Evolutionary conservation across 306 rosid species (phyloP), one percentile per base, ranked within the genome.

Genomic region (Quercus dentata): DNA sequence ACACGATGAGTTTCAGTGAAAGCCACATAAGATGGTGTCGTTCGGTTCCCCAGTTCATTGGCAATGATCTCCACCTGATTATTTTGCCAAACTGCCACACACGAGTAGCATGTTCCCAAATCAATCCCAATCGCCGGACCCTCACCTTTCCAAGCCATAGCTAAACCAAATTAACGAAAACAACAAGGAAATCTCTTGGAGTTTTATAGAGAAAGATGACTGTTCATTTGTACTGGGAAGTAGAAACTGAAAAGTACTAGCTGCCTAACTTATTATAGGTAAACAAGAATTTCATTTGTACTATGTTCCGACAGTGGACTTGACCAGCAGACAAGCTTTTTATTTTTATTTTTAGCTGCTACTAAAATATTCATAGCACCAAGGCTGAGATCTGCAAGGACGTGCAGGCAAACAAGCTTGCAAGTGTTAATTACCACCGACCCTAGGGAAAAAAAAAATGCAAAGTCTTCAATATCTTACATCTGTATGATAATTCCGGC

Each of bases 71-170:
- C 91, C 21, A 85, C 91, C 25, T 86, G 84, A 69, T 88, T 87
- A 23, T 81, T 82, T n/a, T 85, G 88, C 89, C 91, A 88, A 33
- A 85, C 87, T 5, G 86, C 89, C 11, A 81, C 89, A 18, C 87
- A 88, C 1, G 91, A 88, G 30, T 85, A 85, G 0, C 84, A 83
- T 0, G 89, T 88, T n/a, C 91, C 91, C 64, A 88, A 25, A 56
- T 88, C 89, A 25, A 88, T 88, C 82, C 89, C 89, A 3, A 88
- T 85, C 8, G 87, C 86, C 27, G 89, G 87, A 35, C 87, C 86
- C 21, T 83, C 85, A 1, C 84, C 87, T 85, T 83, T 85, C 5
- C 13, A 23, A 1, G 86, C 87, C 91, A 88, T 83, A 56, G 51
- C 46, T 7, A 3, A 30, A 12, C 19, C 31, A 31, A 9, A 52